Conservation (phyloP, 805 yeast genomes). For the Nakazawaea populi region DNA sequence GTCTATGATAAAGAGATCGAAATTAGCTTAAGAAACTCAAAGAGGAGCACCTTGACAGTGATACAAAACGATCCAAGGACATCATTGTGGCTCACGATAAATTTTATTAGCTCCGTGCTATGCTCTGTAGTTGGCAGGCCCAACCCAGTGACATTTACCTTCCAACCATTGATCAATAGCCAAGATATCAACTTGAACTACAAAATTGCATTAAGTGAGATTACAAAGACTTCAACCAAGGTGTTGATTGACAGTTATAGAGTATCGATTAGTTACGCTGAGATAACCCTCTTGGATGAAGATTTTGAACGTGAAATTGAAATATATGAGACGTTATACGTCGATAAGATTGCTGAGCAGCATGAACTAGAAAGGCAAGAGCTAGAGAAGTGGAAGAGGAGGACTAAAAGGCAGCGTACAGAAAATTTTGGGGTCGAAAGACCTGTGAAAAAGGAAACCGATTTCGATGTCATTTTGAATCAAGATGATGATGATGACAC, state of each 20-base stretch:
- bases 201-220: constrained; percentile 44
- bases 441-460: constrained; percentile 8
- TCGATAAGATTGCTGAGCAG: constrained; percentile 14
- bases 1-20: constrained; percentile 31
- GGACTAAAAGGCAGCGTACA: constrained; percentile 13
- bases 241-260: constrained; percentile 47
- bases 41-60: constrained; percentile 22
- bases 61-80: constrained; percentile 30
- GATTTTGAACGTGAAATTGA: constrained; percentile 37
- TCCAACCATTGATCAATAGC: constrained; percentile 25
- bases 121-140: constrained; percentile 51
- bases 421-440: constrained; percentile 12
- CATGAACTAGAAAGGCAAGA: constrained; percentile 10
- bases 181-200: constrained; percentile 29
- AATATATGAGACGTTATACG: constrained; percentile 27
- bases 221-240: constrained; percentile 40
- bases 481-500: constrained; percentile 19
- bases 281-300: constrained; percentile 32
- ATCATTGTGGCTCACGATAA: constrained; percentile 45
- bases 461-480: constrained; percentile 11
- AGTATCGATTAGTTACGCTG: constrained; percentile 35
- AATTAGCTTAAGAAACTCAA: constrained; percentile 19
- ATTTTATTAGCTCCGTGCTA: constrained; percentile 39
- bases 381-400: constrained; percentile 9
- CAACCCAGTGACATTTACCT: constrained; percentile 41